A percentile compares a stretch with the other conserved stretches of the same genome.
phyloP scores from a whole-genome alignment of 176 grass and related monocot species.

The Musa acuminata region DNA sequence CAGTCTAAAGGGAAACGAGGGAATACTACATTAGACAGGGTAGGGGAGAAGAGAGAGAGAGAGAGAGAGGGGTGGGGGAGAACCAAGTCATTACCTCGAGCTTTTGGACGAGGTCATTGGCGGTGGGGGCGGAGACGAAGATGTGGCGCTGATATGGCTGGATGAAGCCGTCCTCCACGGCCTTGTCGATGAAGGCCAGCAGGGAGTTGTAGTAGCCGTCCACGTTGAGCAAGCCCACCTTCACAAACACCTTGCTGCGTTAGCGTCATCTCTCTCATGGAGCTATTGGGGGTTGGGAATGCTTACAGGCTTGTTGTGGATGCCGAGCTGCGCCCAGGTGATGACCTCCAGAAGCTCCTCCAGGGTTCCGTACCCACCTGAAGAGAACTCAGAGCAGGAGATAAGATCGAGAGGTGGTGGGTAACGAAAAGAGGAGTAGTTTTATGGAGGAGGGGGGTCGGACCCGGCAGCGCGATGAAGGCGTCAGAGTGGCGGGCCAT shows the following conservation, averaged over 20 bases:
- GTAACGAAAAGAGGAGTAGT: background rate
- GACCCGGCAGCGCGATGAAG: constrained; percentile 87
- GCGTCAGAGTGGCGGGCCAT: constrained; percentile 83
- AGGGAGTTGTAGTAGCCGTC: constrained; percentile 94
- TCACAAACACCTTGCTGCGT: background rate
- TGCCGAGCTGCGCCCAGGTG: constrained; percentile 90
- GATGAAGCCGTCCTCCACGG: constrained; percentile 96
- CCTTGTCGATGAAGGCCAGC: constrained; percentile 90
- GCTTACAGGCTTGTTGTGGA: constrained; percentile 84
- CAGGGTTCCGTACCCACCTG: constrained; percentile 89
- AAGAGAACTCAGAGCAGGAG: background rate
- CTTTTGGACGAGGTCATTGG: constrained; percentile 65
- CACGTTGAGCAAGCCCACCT: constrained; percentile 93
- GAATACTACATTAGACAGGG: background rate
- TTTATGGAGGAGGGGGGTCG: background rate
- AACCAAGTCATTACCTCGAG: constrained; percentile 46
- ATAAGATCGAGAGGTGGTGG: background rate
- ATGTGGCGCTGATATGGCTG: constrained; percentile 65
- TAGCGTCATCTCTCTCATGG: too few species aligned
- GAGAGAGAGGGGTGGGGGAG: background rate
- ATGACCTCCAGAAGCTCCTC: constrained; percentile 96
- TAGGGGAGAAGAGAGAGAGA: background rate
- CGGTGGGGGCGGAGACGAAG: constrained; percentile 65
- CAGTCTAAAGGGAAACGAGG: background rate
- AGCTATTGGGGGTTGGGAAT: background rate